Percentiles rank a stretch among this genome's conserved stretches.
These are phyloP conservation scores for Ramaria rubella DNA, from an alignment of 768 basidiomycete species.

Conservation along the genomic window DNA sequence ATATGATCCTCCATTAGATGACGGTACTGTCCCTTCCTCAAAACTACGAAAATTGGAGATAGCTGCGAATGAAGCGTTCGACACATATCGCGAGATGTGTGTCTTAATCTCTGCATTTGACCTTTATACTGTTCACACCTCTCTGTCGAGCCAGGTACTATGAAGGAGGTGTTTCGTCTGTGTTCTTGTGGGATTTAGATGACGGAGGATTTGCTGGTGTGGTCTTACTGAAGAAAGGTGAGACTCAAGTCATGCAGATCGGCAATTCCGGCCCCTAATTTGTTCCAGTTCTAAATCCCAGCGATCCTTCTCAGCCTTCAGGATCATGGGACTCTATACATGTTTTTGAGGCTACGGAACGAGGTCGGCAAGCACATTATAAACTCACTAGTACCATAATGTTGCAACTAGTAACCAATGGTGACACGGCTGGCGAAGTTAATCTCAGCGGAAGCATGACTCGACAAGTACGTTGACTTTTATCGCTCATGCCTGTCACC, in stretches of 20 bases:
- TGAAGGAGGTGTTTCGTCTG: constrained; percentile 95
- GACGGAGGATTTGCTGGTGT: constrained; percentile 97
- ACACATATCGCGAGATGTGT: constrained; percentile 93
- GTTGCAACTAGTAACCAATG: constrained; percentile 71
- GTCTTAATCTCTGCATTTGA: constrained; percentile 17
- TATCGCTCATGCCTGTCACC: not conserved
- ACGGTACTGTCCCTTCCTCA: constrained; percentile 79
- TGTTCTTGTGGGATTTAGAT: constrained; percentile 97
- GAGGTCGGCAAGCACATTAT: constrained; percentile 90
- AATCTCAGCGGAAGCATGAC: constrained; percentile 95
- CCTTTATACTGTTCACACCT: not conserved
- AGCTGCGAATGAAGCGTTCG: constrained; percentile 92
- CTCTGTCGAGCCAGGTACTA: constrained; percentile 83
- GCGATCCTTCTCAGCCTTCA: constrained; percentile 52
- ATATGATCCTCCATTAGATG: constrained; percentile 85
- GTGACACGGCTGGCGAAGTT: constrained; percentile 55
- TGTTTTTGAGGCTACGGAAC: constrained; percentile 91
- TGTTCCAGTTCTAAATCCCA: constrained; percentile 52
- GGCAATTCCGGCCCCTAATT: not conserved
- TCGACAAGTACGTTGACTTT: constrained; percentile 61
- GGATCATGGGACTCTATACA: constrained; percentile 99
- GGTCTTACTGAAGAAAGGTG: constrained; percentile 92
- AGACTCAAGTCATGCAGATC: constrained; percentile 14
- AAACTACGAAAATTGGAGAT: constrained; percentile 89
- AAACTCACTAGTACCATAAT: constrained; percentile 97